Evolutionary conservation across 2,329 filamentous ascomycete genomes (phyloP).

Genomic region (Exophiala lecanii-corni): DNA sequence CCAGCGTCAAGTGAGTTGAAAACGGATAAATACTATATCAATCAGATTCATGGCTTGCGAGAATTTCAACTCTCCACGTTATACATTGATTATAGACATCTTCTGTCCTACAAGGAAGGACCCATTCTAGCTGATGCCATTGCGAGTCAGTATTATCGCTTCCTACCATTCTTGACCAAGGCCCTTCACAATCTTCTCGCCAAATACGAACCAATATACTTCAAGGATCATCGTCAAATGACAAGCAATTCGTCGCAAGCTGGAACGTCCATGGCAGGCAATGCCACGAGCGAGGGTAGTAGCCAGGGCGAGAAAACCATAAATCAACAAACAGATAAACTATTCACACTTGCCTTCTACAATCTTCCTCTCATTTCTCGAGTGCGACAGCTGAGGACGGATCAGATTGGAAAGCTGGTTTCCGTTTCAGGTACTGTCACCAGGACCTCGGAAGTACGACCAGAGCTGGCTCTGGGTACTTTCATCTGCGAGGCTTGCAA

Average conservation of each 20-base stretch:
- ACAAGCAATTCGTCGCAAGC: constrained; percentile 68
- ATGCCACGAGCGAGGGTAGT: constrained; percentile 60
- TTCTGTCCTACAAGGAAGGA: constrained; percentile 65
- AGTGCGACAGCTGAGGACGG: constrained; percentile 77
- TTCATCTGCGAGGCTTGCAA: constrained; percentile 89
- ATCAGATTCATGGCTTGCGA: constrained; percentile 60
- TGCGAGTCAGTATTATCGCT: constrained; percentile 88
- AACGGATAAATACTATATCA: constrained; percentile 61
- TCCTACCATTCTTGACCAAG: constrained; percentile 83
- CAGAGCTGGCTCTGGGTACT: constrained; percentile 85
- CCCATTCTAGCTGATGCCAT: constrained; percentile 74
- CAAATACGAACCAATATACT: constrained; percentile 92
- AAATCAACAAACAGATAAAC: constrained; percentile 93
- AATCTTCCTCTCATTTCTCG: constrained; percentile 84
- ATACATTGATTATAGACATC: constrained; percentile 69
- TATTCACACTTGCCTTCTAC: constrained; percentile 91
- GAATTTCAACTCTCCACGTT: constrained; percentile 60
- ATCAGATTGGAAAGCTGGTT: constrained; percentile 85
- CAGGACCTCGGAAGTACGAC: constrained; percentile 91
- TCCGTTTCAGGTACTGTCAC: constrained; percentile 97
- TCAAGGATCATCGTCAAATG: constrained; percentile 83
- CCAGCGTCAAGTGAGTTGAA: constrained; percentile 52
- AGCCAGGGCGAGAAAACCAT: constrained; percentile 65
- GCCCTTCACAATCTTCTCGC: constrained; percentile 89
- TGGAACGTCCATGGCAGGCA: constrained; percentile 56